phyloP scores from a whole-genome alignment of 768 basidiomycete species.

The Fistulinella prunicolor region DNA sequence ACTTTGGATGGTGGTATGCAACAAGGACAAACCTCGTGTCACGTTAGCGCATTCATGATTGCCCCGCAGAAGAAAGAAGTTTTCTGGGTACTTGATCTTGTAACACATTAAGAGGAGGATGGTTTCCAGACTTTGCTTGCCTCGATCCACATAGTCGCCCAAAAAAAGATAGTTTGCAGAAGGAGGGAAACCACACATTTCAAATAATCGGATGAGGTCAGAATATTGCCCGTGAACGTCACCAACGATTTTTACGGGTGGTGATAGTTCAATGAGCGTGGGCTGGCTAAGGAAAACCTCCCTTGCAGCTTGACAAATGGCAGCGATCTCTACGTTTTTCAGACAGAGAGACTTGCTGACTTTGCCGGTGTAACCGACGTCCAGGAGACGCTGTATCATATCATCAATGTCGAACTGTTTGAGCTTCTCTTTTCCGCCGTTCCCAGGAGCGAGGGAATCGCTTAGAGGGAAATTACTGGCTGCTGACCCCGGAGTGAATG shows the following conservation, averaged over 20 bases:
- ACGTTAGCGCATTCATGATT: constrained; percentile 99
- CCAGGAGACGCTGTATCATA: constrained; percentile 94
- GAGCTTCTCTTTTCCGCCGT: constrained; percentile 52
- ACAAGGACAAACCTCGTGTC: constrained; percentile 73
- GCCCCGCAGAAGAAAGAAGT: constrained; percentile 95
- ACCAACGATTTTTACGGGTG: constrained; percentile 98
- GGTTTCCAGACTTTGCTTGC: constrained; percentile 97
- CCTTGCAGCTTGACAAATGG: constrained; percentile 91
- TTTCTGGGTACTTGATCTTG: constrained; percentile 99
- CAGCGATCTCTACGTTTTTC: constrained; percentile 94
- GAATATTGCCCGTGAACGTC: constrained; percentile 99
- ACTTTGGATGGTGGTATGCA: constrained; percentile 9
- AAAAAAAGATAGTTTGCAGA: constrained; percentile 97
- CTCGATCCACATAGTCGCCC: constrained; percentile 98
- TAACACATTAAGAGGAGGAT: constrained; percentile 96
- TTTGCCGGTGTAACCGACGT: constrained; percentile 97
- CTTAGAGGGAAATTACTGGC: constrained; percentile 37
- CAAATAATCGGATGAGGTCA: constrained; percentile 96
- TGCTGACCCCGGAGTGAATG: constrained; percentile 52
- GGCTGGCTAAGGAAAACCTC: constrained; percentile 97
- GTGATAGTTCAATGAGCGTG: constrained; percentile 93
- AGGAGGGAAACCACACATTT: constrained; percentile 99
- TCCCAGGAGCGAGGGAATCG: constrained; percentile 37
- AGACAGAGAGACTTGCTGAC: constrained; percentile 93
- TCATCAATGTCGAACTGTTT: constrained; percentile 91